Evolutionary conservation across 192 early-diverging fungal species (phyloP), one percentile per base, ranked within the genome.

Genomic region (Coemansia sp.): DNA sequence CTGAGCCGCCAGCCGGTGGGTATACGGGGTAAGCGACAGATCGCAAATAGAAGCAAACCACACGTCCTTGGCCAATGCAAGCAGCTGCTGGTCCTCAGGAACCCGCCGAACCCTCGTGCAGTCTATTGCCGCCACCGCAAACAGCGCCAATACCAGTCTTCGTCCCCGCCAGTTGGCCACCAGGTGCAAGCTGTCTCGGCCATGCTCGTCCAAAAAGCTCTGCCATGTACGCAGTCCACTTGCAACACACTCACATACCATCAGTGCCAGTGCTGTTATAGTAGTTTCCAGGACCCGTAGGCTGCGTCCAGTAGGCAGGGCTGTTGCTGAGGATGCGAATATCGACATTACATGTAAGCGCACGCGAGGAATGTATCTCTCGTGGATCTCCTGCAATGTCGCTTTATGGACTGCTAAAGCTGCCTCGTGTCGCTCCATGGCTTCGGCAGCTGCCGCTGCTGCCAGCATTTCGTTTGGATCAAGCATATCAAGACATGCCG

Each of bases 121-220:
- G 23, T 63, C 57, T 1, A 67, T 48, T 2, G 56, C 38, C 0
- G 41, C 40, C 23, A 70, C 43, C 0, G 63, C 47, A 42, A 78
- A 78, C n/a, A 66, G 26, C 33, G 50, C 43, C 31, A 78, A 43
- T 31, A 78, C 74, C 23, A 62, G 56, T 6, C 74, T 68, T 13
- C 64, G 63, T 0, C 59, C 68, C 10, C 31, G 35, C n/a, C 31
- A 12, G 41, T 57, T 61, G 0, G 63, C 64, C 10, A 71, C 58
- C 45, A 78, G 20, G 26, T 78, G 48, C 38, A 78, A 37, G 31
- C 56, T 71, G 36, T 78, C 74, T 0, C 74, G 63, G 13, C 74
- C 74, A n/a, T 71, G 48, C 61, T 70, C 74, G 21, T 71, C 68
- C 20, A 78, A 43, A 39, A 78, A 78, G 40, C 74, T 69, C 49